Conservation (phyloP, 2,329 filamentous ascomycete genomes). For the Sporothrix phasma region DNA sequence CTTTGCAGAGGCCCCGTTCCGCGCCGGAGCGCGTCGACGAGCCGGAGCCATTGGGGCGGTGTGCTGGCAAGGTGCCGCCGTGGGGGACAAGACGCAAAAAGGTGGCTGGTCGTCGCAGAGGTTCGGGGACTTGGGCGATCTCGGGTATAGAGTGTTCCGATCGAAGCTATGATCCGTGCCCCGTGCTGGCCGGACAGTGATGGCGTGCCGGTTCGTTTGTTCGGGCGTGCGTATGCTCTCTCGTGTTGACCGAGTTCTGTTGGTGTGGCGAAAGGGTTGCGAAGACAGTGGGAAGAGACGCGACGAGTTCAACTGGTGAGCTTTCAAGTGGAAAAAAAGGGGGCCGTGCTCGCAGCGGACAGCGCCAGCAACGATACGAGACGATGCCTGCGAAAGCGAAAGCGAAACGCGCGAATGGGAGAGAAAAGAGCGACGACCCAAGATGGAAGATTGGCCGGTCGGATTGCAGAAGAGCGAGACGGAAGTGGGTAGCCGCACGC, state of each 20-base stretch:
- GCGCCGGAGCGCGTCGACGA: constrained; percentile 19
- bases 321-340: background rate
- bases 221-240: background rate
- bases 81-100: background rate
- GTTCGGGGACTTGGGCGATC: background rate
- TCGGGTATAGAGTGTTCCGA: background rate
- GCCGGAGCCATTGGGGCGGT: constrained; percentile 15
- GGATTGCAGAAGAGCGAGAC: constrained; percentile 1
- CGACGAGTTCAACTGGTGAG: background rate
- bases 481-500: background rate
- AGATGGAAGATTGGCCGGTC: background rate
- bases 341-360: constrained; percentile 1
- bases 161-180: background rate
- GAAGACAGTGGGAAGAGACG: background rate
- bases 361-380: background rate
- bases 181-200: background rate
- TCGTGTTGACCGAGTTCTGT: background rate
- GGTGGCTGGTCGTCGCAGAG: constrained; percentile 6
- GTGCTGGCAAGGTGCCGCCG: background rate
- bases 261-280: background rate
- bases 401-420: background rate
- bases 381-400: background rate
- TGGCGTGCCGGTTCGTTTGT: background rate
- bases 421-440: background rate
- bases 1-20: constrained; percentile 15